Conservation (phyloP, 2,329 filamentous ascomycete genomes). For the Seiridium unicorne region DNA sequence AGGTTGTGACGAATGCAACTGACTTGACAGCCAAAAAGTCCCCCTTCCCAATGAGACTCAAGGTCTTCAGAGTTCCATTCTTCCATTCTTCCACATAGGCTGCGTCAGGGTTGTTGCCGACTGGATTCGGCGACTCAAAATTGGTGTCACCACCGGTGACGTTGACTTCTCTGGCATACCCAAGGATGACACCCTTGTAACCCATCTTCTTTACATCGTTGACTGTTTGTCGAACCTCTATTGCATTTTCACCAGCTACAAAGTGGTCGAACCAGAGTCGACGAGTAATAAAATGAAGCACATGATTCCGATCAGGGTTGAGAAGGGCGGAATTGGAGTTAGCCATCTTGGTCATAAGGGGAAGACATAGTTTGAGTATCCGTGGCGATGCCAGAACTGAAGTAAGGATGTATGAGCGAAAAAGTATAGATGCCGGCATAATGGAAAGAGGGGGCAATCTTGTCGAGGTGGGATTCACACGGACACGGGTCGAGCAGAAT, state of each 20-base stretch:
- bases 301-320: neutral
- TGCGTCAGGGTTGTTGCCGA: neutral
- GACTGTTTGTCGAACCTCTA: neutral
- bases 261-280: neutral
- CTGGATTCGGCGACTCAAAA: neutral
- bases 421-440: neutral
- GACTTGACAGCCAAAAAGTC: conserved; percentile 1
- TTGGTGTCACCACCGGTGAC: neutral
- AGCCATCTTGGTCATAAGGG: neutral
- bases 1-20: neutral
- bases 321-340: neutral
- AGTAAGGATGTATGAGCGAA: neutral
- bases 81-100: neutral
- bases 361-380: neutral
- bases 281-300: neutral
- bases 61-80: neutral
- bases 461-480: neutral
- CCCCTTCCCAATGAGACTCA: neutral
- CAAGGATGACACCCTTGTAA: neutral
- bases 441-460: neutral
- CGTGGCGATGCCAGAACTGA: neutral
- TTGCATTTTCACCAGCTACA: neutral
- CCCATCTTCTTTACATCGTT: neutral
- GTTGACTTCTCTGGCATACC: neutral
- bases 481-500: too few species aligned